These are phyloP conservation scores for Corinectria fuckeliana DNA, from an alignment of 2,329 filamentous ascomycete species.

Conservation along the genomic window DNA sequence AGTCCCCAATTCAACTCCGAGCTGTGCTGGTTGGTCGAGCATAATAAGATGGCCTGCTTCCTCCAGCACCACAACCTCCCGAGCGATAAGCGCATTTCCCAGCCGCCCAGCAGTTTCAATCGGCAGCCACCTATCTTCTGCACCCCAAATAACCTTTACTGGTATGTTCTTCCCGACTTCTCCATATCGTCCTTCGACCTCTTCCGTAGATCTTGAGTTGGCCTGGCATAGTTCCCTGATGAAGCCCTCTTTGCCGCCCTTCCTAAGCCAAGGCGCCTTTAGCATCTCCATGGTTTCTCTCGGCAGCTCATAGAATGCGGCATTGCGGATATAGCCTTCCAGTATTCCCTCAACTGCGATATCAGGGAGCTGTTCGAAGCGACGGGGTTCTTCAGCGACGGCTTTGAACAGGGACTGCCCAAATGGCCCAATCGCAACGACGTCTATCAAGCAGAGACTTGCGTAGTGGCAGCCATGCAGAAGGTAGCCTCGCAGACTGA, in stretches of 20 bases:
- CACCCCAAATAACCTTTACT: conserved; percentile 53
- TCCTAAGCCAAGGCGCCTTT: conserved; percentile 44
- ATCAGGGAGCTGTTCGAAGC: conserved; percentile 45
- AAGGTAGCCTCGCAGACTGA: conserved; percentile 47
- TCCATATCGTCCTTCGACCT: conserved; percentile 47
- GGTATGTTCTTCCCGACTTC: conserved; percentile 45
- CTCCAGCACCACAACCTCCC: conserved; percentile 43
- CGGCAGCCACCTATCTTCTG: conserved; percentile 52
- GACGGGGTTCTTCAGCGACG: conserved; percentile 42
- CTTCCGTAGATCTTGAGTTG: conserved; percentile 33
- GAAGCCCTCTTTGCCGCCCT: conserved; percentile 44
- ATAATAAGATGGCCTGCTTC: conserved; percentile 52
- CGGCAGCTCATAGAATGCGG: conserved; percentile 39
- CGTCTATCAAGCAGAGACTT: conserved; percentile 51
- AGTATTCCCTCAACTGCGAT: conserved; percentile 48
- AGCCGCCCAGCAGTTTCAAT: conserved; percentile 43
- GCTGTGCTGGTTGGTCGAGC: conserved; percentile 48
- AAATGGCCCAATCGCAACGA: conserved; percentile 51
- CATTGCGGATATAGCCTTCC: conserved; percentile 48
- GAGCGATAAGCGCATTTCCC: conserved; percentile 39
- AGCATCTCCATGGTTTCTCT: conserved; percentile 45
- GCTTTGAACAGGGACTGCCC: conserved; percentile 52
- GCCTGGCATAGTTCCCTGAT: conserved; percentile 47
- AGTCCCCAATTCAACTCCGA: conserved; percentile 46
- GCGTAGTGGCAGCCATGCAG: conserved; percentile 45